phyloP scores from a whole-genome alignment of 2,329 filamentous ascomycete species.

The Fusarium tjaetaba region DNA sequence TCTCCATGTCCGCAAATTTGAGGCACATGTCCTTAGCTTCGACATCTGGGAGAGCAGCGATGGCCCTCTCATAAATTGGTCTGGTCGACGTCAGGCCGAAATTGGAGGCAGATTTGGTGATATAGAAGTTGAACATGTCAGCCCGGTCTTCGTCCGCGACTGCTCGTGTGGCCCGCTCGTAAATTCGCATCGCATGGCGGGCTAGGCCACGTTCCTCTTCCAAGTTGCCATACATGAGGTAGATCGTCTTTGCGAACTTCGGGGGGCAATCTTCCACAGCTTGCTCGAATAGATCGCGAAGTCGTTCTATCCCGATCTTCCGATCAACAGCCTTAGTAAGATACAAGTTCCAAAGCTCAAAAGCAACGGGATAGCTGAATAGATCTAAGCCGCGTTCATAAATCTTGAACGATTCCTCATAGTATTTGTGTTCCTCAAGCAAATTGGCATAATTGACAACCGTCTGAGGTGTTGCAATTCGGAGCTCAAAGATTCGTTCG shows the following conservation, averaged over 20 bases:
- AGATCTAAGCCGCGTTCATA: slow-evolving; percentile 96
- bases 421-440: slow-evolving; percentile 93
- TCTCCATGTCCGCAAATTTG: slow-evolving; percentile 98
- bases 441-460: slow-evolving; percentile 98
- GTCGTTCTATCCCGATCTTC: slow-evolving; percentile 92
- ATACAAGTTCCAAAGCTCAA: slow-evolving; percentile 98
- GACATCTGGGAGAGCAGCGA: slow-evolving; percentile 88
- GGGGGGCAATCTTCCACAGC: slow-evolving; percentile 93
- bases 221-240: slow-evolving; percentile 97
- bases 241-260: slow-evolving; percentile 94
- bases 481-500: slow-evolving; percentile 96
- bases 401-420: slow-evolving; percentile 96
- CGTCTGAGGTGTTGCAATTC: slow-evolving; percentile 96
- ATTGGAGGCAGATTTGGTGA: slow-evolving; percentile 97
- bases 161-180: slow-evolving; percentile 93
- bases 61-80: slow-evolving; percentile 95
- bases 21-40: slow-evolving; percentile 98
- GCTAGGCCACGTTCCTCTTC: slow-evolving; percentile 96
- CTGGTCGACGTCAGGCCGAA: slow-evolving; percentile 95
- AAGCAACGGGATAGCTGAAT: slow-evolving; percentile 98
- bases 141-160: slow-evolving; percentile 94
- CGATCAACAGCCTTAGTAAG: slow-evolving; percentile 96
- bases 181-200: slow-evolving; percentile 97
- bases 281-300: slow-evolving; percentile 96
- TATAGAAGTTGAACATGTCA: slow-evolving; percentile 99